A percentile compares a stretch with the other conserved stretches of the same genome.
Conservation (phyloP, 352 stramenopile genomes). For the Phytophthora pistaciae region DNA sequence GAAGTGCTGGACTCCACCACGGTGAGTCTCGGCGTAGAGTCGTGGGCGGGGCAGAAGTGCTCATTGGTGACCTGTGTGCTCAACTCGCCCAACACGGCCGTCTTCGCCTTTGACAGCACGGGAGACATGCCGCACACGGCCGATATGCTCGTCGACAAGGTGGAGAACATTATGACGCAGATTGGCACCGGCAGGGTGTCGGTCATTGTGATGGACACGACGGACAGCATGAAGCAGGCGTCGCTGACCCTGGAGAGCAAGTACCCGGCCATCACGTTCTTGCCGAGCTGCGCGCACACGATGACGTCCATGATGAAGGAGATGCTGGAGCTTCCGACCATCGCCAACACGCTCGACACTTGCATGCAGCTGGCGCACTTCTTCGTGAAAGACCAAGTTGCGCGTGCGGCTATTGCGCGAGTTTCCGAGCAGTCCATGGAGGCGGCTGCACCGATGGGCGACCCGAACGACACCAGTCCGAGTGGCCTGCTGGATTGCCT, state of each 20-base stretch:
- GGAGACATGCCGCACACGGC: slow-evolving; percentile 53
- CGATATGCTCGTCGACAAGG: slow-evolving; percentile 60
- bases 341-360: slow-evolving; percentile 48
- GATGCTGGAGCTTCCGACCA: slow-evolving; percentile 52
- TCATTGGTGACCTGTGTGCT: slow-evolving; percentile 67
- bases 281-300: slow-evolving; percentile 67
- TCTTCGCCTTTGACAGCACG: slow-evolving; percentile 73
- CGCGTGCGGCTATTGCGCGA: slow-evolving; percentile 52
- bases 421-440: slow-evolving; percentile 59
- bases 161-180: slow-evolving; percentile 69
- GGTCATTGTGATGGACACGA: slow-evolving; percentile 66
- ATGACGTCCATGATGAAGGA: slow-evolving; percentile 72
- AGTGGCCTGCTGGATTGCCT: slow-evolving; percentile 57
- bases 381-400: slow-evolving; percentile 57
- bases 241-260: slow-evolving; percentile 55
- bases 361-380: slow-evolving; percentile 56
- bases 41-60: slow-evolving; percentile 48
- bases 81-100: slow-evolving; percentile 52
- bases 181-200: slow-evolving; percentile 63
- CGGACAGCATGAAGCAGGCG: slow-evolving; percentile 66
- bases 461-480: slow-evolving; percentile 44
- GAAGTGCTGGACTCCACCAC: slow-evolving; percentile 59
- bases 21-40: slow-evolving; percentile 67
- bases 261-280: slow-evolving; percentile 68
- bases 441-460: slow-evolving; percentile 19